Evolutionary conservation across 1,284 basidiomycete species (phyloP), one percentile per base, ranked within the genome.

Genomic region (Pseudozyma tsukubaensis): DNA sequence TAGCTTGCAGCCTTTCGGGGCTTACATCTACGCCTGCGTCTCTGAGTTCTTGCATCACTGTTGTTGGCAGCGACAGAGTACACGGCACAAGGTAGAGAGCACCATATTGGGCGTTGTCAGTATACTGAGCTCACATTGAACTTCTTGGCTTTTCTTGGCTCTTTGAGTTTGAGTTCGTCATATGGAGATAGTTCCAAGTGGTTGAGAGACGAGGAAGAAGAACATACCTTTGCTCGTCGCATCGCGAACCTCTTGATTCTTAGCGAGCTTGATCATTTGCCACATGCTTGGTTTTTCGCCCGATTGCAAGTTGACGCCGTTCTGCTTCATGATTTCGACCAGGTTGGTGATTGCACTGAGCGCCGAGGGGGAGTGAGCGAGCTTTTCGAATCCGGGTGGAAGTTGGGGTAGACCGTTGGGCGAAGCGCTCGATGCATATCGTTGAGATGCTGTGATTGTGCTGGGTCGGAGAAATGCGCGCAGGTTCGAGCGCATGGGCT

Each of bases 41-140:
- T 24, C 72, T 68, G 43, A 81, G 68, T 53, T 79, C 79, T n/a
- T 76, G 61, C 59, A 79, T 74, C n/a, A 78, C 79, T 81, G 50
- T 36, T 12, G 18, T 11, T 3, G 18, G 13, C 13, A 16, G 1
- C 9, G 18, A 29, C 34, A 5, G 29, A 12, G 4, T 21, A 19
- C 12, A 9, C n/a, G n/a, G n/a, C n/a, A n/a, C n/a, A n/a, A n/a
- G n/a, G n/a, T n/a, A n/a, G n/a, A n/a, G n/a, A n/a, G n/a, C n/a
- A n/a, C n/a, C n/a, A n/a, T n/a, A n/a, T n/a, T n/a, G n/a, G n/a
- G 13, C 12, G 51, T 35, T 49, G 47, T 42, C 45, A 48, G 50
- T 24, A 7, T 32, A 8, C 37, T 12, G 18, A 8, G 7, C n/a
- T 7, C n/a, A n/a, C 40, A 43, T 12, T n/a, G n/a, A n/a, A n/a